A percentile compares a stretch with the other conserved stretches of the same genome.
Evolutionary conservation across 2,329 filamentous ascomycete species (phyloP).

Genomic region (Sphaerostilbella broomeana): DNA sequence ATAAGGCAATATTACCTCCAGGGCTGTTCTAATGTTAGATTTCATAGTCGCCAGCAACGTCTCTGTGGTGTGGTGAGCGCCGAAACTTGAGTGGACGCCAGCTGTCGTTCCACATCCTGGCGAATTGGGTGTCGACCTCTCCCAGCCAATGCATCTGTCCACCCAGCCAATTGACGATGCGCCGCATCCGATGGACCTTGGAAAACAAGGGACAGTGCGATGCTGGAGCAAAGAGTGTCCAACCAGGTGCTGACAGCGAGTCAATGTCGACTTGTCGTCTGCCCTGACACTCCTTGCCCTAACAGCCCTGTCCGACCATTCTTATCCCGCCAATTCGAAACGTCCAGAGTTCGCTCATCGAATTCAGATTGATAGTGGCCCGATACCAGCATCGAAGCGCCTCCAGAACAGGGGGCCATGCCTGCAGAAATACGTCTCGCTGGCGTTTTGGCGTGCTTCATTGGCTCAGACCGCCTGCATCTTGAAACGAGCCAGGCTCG

Average conservation of each 20-base stretch:
- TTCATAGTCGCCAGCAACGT: neutral
- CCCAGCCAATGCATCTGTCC: neutral
- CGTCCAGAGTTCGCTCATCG: too few relatives aligned
- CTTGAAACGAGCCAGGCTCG: slow-evolving; percentile 11
- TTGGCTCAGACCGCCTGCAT: slow-evolving; percentile 9
- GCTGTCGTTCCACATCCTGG: neutral
- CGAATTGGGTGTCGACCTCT: neutral
- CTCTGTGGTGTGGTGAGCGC: neutral
- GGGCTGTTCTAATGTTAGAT: too few relatives aligned
- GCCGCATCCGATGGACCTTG: neutral
- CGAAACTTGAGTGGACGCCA: neutral
- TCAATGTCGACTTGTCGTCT: neutral
- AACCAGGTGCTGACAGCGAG: neutral
- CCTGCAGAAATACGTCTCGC: neutral
- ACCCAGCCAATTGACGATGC: neutral
- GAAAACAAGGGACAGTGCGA: neutral
- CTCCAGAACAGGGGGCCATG: neutral
- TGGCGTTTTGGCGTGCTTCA: slow-evolving; percentile 1
- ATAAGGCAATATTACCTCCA: too few relatives aligned
- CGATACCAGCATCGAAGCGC: neutral
- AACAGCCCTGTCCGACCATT: too few relatives aligned
- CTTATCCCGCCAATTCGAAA: too few relatives aligned
- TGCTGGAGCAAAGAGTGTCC: too few relatives aligned
- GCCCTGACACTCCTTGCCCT: too few relatives aligned
- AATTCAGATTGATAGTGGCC: neutral